Base-by-base conservation (phyloP, 2,329 filamentous ascomycete species). In the Ceratocystis ficicola region DNA sequence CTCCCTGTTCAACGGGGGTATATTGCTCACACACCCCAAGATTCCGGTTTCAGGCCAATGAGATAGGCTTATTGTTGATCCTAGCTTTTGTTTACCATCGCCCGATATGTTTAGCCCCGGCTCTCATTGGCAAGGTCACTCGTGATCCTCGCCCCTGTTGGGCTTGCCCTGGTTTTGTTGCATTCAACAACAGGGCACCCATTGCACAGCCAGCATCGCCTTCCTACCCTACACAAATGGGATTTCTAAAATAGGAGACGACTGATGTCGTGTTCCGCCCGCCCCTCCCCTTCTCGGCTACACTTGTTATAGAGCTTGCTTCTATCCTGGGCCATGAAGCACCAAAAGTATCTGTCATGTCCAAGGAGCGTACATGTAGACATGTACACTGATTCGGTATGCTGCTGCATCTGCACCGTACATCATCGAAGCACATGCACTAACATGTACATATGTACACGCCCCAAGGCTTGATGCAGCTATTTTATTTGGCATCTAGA, bases 41-140 rank as follows among this genome's bases (percentile, higher is more conserved):
- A 59, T 59, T 15, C 17, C 22, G 15, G 55, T 59, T 59, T 59
- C 55, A 59, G 55, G 28, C 55, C 30, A 30, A 59, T 52, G 55
- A 30, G 12, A 36, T n/a, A 12, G 4, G 12, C 22, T 52, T 59
- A 30, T 36, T 36, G 28, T 59, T 59, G 30, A 36, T 59, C 28
- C 28, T 25, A 8, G 22, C 55, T 25, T 36, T 59, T 59, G 55
- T 32, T 59, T 59, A 15, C 55, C 28, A 59, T 30, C 48, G 1
- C 48, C 17, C 12, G 36, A 12, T 41, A 25, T 25, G 48, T 28
- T 15, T 52, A 25, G 20, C 20, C 48, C 25, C 10, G 48, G 20
- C 48, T 50, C 48, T 52, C 28, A 6, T 52, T 52, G 15, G 25
- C 22, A 28, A 52, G 12, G 48, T 15, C 48, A 25, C 10, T 28